Evolutionary conservation across 164 flowering plant species (phyloP), one percentile per base, ranked within the genome.

Genomic region (Liriodendron chinense): DNA sequence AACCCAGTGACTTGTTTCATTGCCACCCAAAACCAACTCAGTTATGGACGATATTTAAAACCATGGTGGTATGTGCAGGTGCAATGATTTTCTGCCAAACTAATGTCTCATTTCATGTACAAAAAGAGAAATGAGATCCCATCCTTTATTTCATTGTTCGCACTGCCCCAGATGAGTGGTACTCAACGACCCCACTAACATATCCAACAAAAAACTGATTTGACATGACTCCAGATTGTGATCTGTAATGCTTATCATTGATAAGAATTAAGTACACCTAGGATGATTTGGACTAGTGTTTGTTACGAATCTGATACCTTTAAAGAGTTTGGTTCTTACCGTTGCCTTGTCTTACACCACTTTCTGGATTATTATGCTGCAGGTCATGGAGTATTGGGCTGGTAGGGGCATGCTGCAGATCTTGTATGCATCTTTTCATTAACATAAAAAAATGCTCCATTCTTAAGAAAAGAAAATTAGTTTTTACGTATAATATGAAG

Each of bases 341-440:
- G 9, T 18, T 22, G 20, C 9, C 2, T 61, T 61, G 22, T 61
- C 64, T 61, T 18, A 61, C 64, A 61, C 64, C 10, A 61, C 28
- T 9, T 23, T 65, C 72, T 69, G 16, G 23, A 68, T 80, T 69
- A 70, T 70, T 66, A 73, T 69, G 70, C 76, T 91, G 79, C 96
- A 95, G 98, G 81, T 91, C 7, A 76, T 96, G 87, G 97, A 96
- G 79, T 96, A 84, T 78, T 96, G 97, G 96, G 93, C 79, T 80
- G 95, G 93, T 69, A 88, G 99, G 85, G 97, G 99, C 28, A 96
- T 96, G 98, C 96, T 96, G 75, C 99, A 94, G 82, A 92, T 96
- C 77, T 96, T 96, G 99, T 96, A 90, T 65, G 98, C 84, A 47
- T 34, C 70, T 25, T 69, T 21, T 78, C 73, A 67, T 47, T 43